Base-by-base conservation (phyloP, 2,329 filamentous ascomycete species). In the Stromatinia cepivora region DNA sequence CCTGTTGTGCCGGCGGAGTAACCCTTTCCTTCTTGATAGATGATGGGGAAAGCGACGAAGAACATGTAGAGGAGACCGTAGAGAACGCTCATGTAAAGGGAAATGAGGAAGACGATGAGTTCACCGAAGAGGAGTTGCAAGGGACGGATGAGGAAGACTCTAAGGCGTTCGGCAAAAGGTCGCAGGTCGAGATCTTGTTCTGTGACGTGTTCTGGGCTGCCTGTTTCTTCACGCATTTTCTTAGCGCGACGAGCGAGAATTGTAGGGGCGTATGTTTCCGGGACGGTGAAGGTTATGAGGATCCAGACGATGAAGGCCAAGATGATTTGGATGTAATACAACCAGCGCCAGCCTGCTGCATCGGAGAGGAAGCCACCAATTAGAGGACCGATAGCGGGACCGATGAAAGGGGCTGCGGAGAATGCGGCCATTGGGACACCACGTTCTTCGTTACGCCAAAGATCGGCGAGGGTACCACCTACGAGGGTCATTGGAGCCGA, bases 351-450 rank as follows among this genome's bases (percentile, higher is more conserved):
- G 50, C 90, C 90, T 0, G 83, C 80, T 0, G 85, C 86, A 74
- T 93, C 90, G 10, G 86, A 85, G 1, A 95, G 82, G 77, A 88
- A 96, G 15, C 92, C 93, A 73, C 93, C 93, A 9, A 90, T 85
- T 0, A 97, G 84, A 10, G 91, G 90, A 71, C 90, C 90, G 73
- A 92, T 89, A 1, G 91, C 92, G 62, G 92, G 92, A 0, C 92
- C 92, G 57, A 94, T 85, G 77, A 95, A 95, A 0, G 92, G 92
- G 0, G 92, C 92, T 3, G 92, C 92, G 17, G 87, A 90, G 79
- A 95, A 96, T 22, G 91, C 90, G 4, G 92, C 92, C 92, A 96
- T 95, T 25, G 92, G 91, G 1, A 95, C 90, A 76, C 92, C 92
- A 66, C 92, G 86, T 80, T 96, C 92, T 78, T 95, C 92, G 64